Evolutionary conservation across 2,329 filamentous ascomycete species (phyloP), one percentile per base, ranked within the genome.

Genomic region (Ceratocystis destructans): DNA sequence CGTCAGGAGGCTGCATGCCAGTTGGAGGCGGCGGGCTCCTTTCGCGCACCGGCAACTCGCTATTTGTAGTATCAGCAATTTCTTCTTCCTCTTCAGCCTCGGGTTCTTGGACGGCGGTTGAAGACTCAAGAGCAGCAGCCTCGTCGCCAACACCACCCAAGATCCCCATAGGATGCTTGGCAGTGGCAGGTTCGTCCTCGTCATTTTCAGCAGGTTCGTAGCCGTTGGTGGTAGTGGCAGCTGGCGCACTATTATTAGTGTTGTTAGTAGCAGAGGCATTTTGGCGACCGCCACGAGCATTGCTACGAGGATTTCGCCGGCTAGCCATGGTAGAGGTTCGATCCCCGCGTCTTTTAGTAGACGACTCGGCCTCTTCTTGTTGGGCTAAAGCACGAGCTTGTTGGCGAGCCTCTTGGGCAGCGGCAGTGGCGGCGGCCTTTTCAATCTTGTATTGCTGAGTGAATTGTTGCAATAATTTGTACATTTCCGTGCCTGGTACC

Each of bases 1-100:
- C 78, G 71, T 85, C 83, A 1, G 80, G 76, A 12, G 80, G 79
- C 1, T 76, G 71, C 46, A 75, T 74, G 62, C 74, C 75, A 69
- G 75, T 77, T 55, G 76, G 76, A 46, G 76, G 67, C 1, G 72
- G 71, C 2, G 75, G 76, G 61, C 75, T 77, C 71, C 74, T 76
- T 61, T 75, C 74, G 6, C 76, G 74, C 41, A 74, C 72, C 17
- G 71, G 70, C 44, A 74, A 66, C 64, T 73, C 73, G 61, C 53
- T 64, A 20, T 63, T 61, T 37, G 61, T 46, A 33, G 57, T 62
- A 10, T 57, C 33, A 50, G 48, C 33, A 10, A 63, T 10, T 10
- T 62, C 67, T 17, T 66, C 65, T 17, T 63, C 65, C 20, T 68
- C 69, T 46, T 65, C 67, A 17, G 41, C 63, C 7, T 67, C 66